Evolutionary conservation across 1,284 basidiomycete genomes (phyloP), one percentile per base, ranked within the genome.

Genomic region (Peniophora sp.): DNA sequence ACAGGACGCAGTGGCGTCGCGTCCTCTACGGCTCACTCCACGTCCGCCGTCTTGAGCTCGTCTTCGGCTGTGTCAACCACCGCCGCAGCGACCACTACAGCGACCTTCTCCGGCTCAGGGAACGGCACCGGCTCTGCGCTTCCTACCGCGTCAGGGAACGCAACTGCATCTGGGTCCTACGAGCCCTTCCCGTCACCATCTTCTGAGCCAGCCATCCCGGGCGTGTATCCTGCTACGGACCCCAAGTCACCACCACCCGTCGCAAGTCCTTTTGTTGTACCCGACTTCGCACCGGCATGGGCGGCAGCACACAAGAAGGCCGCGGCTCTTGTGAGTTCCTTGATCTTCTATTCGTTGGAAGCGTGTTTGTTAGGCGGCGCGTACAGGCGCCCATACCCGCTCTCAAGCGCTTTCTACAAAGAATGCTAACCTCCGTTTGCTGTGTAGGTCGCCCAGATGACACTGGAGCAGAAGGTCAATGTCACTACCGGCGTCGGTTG

Each of bases 401-500:
- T n/a, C 38, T 41, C 19, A 16, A 16, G 5, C 16, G 38, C 38
- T 41, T 41, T 20, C n/a, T 41, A 41, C 39, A 16, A 9, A 16
- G n/a, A 17, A 17, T n/a, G 23, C 44, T 45, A 45, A 45, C 20
- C 5, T 45, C 23, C 10, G 10, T 45, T 5, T n/a, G n/a, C 20
- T 8, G 16, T n/a, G 10, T 20, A 45, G 44, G 44, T 45, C 10
- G 23, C 19, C 12, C 19, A 22, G 19, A 20, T 47, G 41, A 47
- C 74, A 8, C 63, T 80, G 20, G 72, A 77, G 46, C 71, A 79
- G 56, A 79, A 81, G 61, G 71, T 77, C 24, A 78, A 70, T 52
- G 57, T 79, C 2, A 69, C 69, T 5, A 80, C 79, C 10, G 79
- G 79, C 52, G 71, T 78, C 5, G 79, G 78, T 73, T 45, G 44